Conservation (phyloP, 2,329 filamentous ascomycete species). For the Botrytis squamosa region DNA sequence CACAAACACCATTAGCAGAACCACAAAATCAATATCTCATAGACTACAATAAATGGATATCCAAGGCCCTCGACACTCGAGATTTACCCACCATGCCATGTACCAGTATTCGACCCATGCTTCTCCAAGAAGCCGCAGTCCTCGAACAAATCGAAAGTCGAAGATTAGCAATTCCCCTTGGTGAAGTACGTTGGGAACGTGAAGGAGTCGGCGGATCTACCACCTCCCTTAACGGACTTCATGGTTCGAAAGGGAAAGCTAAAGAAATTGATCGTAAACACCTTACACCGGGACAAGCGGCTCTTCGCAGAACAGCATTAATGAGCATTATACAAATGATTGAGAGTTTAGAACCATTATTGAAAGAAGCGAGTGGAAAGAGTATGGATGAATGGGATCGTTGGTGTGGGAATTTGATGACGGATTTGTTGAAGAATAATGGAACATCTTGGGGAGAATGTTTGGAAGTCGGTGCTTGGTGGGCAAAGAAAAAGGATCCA, state of each 20-base stretch:
- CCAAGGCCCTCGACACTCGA: conserved; percentile 69
- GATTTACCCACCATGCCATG: conserved; percentile 75
- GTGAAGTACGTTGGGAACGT: conserved; percentile 83
- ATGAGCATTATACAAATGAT: conserved; percentile 79
- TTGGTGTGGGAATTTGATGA: conserved; percentile 86
- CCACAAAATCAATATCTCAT: conserved; percentile 79
- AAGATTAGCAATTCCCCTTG: conserved; percentile 81
- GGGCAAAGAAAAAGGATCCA: conserved; percentile 78
- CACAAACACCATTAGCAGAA: conserved; percentile 77
- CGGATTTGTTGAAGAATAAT: conserved; percentile 74
- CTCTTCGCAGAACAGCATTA: conserved; percentile 76
- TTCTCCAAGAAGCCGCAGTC: conserved; percentile 76
- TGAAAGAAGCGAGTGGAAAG: conserved; percentile 81
- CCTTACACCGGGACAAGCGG: conserved; percentile 61
- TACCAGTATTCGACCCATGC: conserved; percentile 69
- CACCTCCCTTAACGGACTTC: conserved; percentile 55
- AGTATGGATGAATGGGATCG: conserved; percentile 88
- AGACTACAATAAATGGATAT: conserved; percentile 81
- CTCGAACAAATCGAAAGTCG: conserved; percentile 69
- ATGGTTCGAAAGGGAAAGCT: conserved; percentile 43
- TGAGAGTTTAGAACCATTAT: conserved; percentile 77
- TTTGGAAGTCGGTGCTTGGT: conserved; percentile 83
- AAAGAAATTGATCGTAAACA: conserved; percentile 34
- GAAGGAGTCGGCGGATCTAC: conserved; percentile 66
- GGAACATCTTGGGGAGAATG: conserved; percentile 83